Conservation (phyloP, 1,284 basidiomycete genomes). For the Melanopsichium pennsylvanicum region DNA sequence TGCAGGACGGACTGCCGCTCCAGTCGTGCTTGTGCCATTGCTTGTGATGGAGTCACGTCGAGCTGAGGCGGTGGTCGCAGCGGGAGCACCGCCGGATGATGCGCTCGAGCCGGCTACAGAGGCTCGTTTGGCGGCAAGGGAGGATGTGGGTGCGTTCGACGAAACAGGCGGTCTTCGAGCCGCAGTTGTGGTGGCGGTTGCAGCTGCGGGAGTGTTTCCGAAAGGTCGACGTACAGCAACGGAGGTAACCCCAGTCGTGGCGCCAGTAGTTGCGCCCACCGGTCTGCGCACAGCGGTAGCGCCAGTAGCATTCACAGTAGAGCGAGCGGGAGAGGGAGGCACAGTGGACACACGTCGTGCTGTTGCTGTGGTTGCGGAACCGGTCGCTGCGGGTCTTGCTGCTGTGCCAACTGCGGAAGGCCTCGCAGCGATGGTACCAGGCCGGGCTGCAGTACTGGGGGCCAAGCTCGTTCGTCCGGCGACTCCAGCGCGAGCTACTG, state of each 20-base stretch:
- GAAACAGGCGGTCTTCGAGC: constrained; percentile 40
- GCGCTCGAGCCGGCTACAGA: constrained; percentile 28
- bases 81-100: constrained; percentile 18
- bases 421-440: constrained; percentile 8
- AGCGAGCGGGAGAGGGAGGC: constrained; percentile 38
- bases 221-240: constrained; percentile 21
- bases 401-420: constrained; percentile 19
- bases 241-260: constrained; percentile 12
- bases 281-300: constrained; percentile 11
- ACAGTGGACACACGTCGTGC: constrained; percentile 26
- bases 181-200: constrained; percentile 19
- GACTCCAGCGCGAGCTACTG: constrained; percentile 17
- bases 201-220: constrained; percentile 15
- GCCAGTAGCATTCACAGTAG: constrained; percentile 12
- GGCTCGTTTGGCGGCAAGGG: constrained; percentile 22
- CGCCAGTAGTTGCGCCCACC: constrained; percentile 4
- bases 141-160: constrained; percentile 16
- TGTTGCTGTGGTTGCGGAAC: constrained; percentile 8
- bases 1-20: constrained; percentile 19
- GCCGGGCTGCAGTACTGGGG: constrained; percentile 8
- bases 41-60: constrained; percentile 42
- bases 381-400: constrained; percentile 13
- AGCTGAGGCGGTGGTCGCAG: constrained; percentile 25
- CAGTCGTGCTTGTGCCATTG: constrained; percentile 25
- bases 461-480: constrained; percentile 28